A percentile compares a stretch with the other conserved stretches of the same genome.
These are phyloP conservation scores for Fusarium chlamydosporum DNA, from an alignment of 2,329 filamentous ascomycete species.

Conservation along the genomic window DNA sequence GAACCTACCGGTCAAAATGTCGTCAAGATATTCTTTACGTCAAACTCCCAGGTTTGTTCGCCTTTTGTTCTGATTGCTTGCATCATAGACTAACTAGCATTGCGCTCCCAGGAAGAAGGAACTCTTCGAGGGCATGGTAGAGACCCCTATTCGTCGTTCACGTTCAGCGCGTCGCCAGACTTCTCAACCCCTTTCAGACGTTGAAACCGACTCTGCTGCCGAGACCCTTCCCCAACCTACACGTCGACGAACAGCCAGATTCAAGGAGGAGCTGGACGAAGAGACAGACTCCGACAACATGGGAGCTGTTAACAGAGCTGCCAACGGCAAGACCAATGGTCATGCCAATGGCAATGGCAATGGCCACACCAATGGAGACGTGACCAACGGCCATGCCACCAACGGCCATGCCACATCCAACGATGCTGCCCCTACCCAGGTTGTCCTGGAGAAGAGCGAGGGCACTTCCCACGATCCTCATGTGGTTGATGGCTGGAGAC, in stretches of 20 bases:
- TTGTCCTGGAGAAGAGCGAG: constrained; percentile 39
- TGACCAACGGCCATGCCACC: constrained; percentile 49
- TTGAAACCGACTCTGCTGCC: constrained; percentile 63
- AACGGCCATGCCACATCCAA: constrained; percentile 46
- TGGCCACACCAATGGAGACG: constrained; percentile 31
- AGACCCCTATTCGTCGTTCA: constrained; percentile 65
- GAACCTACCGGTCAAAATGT: constrained; percentile 51
- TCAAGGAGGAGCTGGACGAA: constrained; percentile 66
- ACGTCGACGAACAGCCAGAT: constrained; percentile 65
- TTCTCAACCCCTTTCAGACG: constrained; percentile 62
- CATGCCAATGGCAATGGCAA: constrained; percentile 28
- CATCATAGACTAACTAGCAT: constrained; percentile 28
- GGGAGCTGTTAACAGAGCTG: constrained; percentile 49
- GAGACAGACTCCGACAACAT: constrained; percentile 53
- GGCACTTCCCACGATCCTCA: constrained; percentile 41
- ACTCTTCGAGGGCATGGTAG: constrained; percentile 72
- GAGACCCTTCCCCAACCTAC: constrained; percentile 58
- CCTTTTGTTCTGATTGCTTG: not conserved
- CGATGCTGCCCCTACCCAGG: constrained; percentile 29
- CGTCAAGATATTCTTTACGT: constrained; percentile 57
- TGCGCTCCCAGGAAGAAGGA: constrained; percentile 68
- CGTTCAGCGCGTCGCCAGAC: constrained; percentile 67
- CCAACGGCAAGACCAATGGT: constrained; percentile 48
- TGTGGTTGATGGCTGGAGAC: constrained; percentile 69
- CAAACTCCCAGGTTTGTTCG: constrained; percentile 57